phyloP scores from a whole-genome alignment of 2,329 filamentous ascomycete genomes.

The Sphaerulina musiva region DNA sequence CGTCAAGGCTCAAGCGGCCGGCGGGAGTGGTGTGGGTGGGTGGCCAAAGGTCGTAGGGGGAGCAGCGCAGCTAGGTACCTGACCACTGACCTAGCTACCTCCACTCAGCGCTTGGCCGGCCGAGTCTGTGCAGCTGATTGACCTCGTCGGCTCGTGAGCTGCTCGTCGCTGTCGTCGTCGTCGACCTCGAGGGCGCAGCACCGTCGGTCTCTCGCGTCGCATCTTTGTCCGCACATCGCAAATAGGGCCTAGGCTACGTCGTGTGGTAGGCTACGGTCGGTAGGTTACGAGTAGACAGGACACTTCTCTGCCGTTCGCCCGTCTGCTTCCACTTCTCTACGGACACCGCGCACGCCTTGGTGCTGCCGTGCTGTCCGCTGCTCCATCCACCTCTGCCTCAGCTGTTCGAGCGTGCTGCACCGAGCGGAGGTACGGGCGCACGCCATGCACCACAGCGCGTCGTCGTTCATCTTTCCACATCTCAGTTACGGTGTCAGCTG shows the following conservation, averaged over 20 bases:
- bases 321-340: neutral
- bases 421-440: constrained; percentile 6
- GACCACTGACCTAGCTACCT: no score
- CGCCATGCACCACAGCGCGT: constrained; percentile 11
- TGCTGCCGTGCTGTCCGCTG: neutral
- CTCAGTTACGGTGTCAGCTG: constrained; percentile 6
- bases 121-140: no score
- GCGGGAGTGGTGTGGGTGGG: neutral
- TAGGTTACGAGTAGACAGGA: no score
- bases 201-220: neutral
- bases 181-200: constrained; percentile 1
- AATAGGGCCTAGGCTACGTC: no score
- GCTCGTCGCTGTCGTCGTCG: neutral
- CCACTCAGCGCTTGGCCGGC: no score
- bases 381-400: neutral
- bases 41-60: constrained; percentile 11
- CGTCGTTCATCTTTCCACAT: neutral
- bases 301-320: no score
- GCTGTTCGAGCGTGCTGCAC: constrained; percentile 4
- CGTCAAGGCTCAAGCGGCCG: neutral
- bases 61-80: no score
- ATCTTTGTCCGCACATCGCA: neutral
- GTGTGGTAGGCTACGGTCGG: no score
- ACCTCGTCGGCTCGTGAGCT: no score
- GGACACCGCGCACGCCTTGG: constrained; percentile 8